phyloP scores from a whole-genome alignment of 495 filamentous ascomycete genomes.

The Sordaria brevicollis region DNA sequence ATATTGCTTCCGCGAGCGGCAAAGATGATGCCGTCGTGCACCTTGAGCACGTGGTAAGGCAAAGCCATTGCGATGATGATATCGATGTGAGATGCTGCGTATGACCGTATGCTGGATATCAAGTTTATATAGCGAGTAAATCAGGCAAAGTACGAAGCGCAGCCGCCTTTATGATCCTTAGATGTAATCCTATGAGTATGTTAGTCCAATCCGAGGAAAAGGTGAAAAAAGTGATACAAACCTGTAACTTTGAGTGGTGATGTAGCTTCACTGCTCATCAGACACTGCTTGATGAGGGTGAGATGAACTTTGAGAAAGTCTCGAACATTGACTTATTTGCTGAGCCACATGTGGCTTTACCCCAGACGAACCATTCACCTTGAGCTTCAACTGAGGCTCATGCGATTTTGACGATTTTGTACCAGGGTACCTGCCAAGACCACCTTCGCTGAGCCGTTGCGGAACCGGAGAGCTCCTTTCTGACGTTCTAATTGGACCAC shows the following conservation, averaged over 20 bases:
- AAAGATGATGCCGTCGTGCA: slow-evolving; percentile 25
- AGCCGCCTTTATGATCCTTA: neutral
- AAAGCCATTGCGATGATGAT: slow-evolving; percentile 14
- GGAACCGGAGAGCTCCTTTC: neutral
- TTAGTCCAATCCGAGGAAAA: too few species aligned
- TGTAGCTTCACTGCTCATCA: neutral
- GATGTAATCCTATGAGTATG: neutral
- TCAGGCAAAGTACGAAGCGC: neutral
- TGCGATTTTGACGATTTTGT: neutral
- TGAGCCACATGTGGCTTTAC: slow-evolving; percentile 15
- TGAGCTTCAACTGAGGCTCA: neutral
- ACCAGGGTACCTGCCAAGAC: neutral
- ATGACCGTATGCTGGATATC: neutral
- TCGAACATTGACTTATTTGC: neutral
- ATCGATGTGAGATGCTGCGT: neutral
- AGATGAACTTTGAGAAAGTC: neutral
- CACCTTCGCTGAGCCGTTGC: neutral
- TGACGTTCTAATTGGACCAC: slow-evolving; percentile 9
- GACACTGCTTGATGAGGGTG: neutral
- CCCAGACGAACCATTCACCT: neutral
- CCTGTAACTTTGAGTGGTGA: neutral
- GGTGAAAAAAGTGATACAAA: neutral
- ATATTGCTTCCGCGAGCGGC: slow-evolving; percentile 33
- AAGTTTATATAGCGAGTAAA: neutral
- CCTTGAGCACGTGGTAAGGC: slow-evolving; percentile 34